phyloP scores from a whole-genome alignment of 139 green algal species.

The Picochlorum sp. region DNA sequence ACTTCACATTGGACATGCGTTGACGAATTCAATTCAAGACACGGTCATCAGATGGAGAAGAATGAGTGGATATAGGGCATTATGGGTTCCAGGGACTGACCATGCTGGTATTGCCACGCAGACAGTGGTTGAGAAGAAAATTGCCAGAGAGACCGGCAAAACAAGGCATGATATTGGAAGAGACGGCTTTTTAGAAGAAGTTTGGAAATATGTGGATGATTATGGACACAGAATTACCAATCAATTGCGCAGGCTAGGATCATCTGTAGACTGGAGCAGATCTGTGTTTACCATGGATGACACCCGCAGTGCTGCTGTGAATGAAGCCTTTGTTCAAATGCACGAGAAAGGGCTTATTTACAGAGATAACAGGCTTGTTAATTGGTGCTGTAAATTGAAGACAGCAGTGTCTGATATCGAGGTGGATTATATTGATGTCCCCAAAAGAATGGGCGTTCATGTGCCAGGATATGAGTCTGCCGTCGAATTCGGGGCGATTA shows the following conservation, averaged over 20 bases:
- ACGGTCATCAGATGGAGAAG: conserved; percentile 69
- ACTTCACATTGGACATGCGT: conserved; percentile 95
- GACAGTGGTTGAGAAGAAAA: conserved; percentile 96
- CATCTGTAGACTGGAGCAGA: conserved; percentile 82
- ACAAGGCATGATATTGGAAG: conserved; percentile 92
- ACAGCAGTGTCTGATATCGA: conserved; percentile 97
- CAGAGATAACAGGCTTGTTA: conserved; percentile 95
- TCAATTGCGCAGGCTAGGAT: conserved; percentile 85
- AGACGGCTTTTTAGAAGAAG: conserved; percentile 82
- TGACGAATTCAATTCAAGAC: conserved; percentile 33
- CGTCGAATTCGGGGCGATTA: conserved; percentile 95
- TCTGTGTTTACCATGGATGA: conserved; percentile 95
- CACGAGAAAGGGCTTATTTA: conserved; percentile 82
- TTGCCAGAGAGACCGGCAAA: conserved; percentile 64
- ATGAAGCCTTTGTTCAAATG: conserved; percentile 69
- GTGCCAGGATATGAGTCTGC: conserved; percentile 68
- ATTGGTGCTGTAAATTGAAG: conserved; percentile 89
- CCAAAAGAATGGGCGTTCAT: conserved; percentile 56
- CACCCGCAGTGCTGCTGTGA: conserved; percentile 52
- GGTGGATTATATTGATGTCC: conserved; percentile 93
- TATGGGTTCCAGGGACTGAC: conserved; percentile 96
- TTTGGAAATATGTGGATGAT: conserved; percentile 79
- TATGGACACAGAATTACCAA: conserved; percentile 80
- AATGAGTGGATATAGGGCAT: conserved; percentile 88
- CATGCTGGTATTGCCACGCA: conserved; percentile 90